Conservation (phyloP, 352 stramenopile species). For the Phytophthora idaei region DNA sequence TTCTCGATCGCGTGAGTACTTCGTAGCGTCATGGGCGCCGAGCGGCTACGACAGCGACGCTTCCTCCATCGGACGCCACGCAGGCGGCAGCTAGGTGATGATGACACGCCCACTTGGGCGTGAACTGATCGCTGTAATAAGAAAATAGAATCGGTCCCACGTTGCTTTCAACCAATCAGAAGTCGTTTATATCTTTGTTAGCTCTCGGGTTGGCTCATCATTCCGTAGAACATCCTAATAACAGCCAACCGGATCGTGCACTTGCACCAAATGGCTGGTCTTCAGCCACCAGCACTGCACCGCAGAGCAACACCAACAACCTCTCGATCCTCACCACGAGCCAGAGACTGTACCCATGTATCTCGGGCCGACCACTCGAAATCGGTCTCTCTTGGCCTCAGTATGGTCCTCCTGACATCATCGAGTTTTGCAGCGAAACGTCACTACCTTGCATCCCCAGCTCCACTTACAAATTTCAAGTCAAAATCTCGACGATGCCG, state of each 20-base stretch:
- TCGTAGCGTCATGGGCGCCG: constrained; percentile 7
- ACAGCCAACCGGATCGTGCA: constrained; percentile 9
- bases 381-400: constrained; percentile 7
- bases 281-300: constrained; percentile 6
- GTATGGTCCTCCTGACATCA: constrained; percentile 44
- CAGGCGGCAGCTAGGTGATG: constrained; percentile 13
- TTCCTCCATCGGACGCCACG: constrained; percentile 10
- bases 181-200: not conserved
- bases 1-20: constrained; percentile 11
- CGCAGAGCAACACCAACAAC: constrained; percentile 5
- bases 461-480: constrained; percentile 38
- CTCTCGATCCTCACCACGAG: not conserved
- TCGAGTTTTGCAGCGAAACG: constrained; percentile 28
- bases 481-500: constrained; percentile 2
- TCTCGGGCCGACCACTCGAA: constrained; percentile 15
- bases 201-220: constrained; percentile 3
- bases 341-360: constrained; percentile 11
- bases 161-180: constrained; percentile 18
- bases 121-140: not conserved
- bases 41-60: constrained; percentile 8
- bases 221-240: constrained; percentile 11
- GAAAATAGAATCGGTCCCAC: constrained; percentile 20
- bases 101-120: constrained; percentile 20
- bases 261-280: constrained; percentile 16
- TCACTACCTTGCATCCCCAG: constrained; percentile 19